Percentiles rank a stretch among this genome's conserved stretches.
phyloP scores from a whole-genome alignment of 805 yeast species.

The Yarrowia yakushimensis region DNA sequence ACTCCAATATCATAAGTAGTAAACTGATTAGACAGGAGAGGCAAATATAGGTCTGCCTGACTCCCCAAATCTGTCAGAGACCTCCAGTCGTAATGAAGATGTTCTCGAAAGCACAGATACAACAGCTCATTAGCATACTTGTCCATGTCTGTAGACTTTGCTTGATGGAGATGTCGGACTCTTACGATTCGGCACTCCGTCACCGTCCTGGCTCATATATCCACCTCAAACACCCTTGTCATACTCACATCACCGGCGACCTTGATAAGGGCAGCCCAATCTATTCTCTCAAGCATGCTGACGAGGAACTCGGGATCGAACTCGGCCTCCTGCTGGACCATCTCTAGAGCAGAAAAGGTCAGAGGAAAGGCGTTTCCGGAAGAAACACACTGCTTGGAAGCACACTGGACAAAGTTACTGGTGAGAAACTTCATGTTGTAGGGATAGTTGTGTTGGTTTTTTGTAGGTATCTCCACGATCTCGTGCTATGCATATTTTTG shows the following conservation, averaged over 20 bases:
- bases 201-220: not conserved
- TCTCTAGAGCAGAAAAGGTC: conserved; percentile 60
- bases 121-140: too few relatives aligned
- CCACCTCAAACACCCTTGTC: not conserved
- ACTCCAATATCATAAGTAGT: too few relatives aligned
- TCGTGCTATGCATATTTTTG: not conserved
- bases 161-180: too few relatives aligned
- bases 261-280: conserved; percentile 78
- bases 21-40: too few relatives aligned
- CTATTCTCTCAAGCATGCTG: conserved; percentile 73
- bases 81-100: too few relatives aligned
- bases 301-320: conserved; percentile 75
- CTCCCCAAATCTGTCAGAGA: too few relatives aligned
- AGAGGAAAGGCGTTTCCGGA: conserved; percentile 80
- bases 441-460: not conserved
- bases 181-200: too few relatives aligned
- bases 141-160: too few relatives aligned
- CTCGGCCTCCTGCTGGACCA: conserved; percentile 74
- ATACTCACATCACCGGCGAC: conserved; percentile 67
- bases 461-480: not conserved
- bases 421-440: conserved; percentile 79
- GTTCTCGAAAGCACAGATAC: too few relatives aligned
- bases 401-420: conserved; percentile 94
- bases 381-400: conserved; percentile 74
- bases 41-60: too few relatives aligned